Evolutionary conservation across 139 green algal species (phyloP).

Genomic region (Raphidocelis subcapitata): DNA sequence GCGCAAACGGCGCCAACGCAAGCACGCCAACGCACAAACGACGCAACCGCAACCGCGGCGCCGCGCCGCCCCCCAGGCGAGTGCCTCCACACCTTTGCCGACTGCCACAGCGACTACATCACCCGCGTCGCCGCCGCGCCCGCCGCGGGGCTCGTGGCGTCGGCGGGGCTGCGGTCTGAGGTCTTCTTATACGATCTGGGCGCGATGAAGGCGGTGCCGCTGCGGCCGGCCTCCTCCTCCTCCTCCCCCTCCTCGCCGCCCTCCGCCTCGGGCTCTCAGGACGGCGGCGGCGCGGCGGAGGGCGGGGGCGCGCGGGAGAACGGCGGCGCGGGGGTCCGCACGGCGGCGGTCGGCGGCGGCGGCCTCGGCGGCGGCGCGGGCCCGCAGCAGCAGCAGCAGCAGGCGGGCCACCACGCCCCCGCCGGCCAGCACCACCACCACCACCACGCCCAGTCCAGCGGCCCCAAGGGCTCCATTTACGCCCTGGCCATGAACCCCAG

Average conservation of each 20-base stretch:
- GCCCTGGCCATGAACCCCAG: constrained; percentile 63
- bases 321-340: too few species aligned
- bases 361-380: not conserved
- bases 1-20: too few species aligned
- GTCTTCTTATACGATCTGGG: constrained; percentile 58
- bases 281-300: too few species aligned
- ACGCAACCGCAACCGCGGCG: too few species aligned
- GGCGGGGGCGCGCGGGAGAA: too few species aligned
- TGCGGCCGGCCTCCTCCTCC: too few species aligned
- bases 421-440: not conserved
- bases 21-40: too few species aligned
- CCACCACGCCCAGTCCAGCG: not conserved
- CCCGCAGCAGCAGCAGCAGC: constrained; percentile 3
- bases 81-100: not conserved
- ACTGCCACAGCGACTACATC: constrained; percentile 60
- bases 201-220: constrained; percentile 17
- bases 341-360: not conserved
- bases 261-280: too few species aligned
- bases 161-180: constrained; percentile 57
- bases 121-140: constrained; percentile 46
- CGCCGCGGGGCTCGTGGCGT: constrained; percentile 32
- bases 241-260: too few species aligned
- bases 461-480: constrained; percentile 75
- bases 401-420: not conserved
- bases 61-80: constrained; percentile 1